Evolutionary conservation across 2,329 filamentous ascomycete species (phyloP).

Genomic region (Shiraia bambusicola): DNA sequence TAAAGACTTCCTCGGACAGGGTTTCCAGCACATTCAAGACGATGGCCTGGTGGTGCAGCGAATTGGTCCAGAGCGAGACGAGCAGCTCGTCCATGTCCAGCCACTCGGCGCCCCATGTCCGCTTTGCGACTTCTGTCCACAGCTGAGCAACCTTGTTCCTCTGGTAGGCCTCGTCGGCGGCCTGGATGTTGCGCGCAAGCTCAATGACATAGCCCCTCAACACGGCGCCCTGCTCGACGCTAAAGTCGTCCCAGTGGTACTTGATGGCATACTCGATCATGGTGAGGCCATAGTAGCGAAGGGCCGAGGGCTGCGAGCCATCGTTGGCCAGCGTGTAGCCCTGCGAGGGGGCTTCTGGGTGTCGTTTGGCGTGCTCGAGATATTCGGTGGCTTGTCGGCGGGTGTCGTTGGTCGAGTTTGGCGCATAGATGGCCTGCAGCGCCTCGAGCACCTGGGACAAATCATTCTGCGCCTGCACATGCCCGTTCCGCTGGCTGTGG

Average conservation of each 20-base stretch:
- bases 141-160: constrained; percentile 92
- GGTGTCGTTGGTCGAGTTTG: constrained; percentile 75
- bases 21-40: constrained; percentile 88
- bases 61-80: constrained; percentile 72
- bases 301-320: constrained; percentile 71
- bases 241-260: constrained; percentile 78
- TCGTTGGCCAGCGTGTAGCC: constrained; percentile 82
- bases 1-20: constrained; percentile 91
- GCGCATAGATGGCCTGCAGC: constrained; percentile 82
- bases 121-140: constrained; percentile 93
- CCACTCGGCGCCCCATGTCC: constrained; percentile 91
- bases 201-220: constrained; percentile 76
- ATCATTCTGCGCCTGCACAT: constrained; percentile 22
- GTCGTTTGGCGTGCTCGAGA: constrained; percentile 81
- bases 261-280: constrained; percentile 87
- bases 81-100: constrained; percentile 88
- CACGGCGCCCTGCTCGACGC: constrained; percentile 64
- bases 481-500: constrained; percentile 19
- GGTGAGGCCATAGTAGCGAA: constrained; percentile 91
- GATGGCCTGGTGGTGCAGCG: constrained; percentile 73
- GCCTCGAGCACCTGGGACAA: constrained; percentile 77
- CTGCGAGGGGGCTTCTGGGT: constrained; percentile 76
- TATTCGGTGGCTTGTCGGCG: constrained; percentile 82
- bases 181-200: constrained; percentile 70
- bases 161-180: constrained; percentile 76